Evolutionary conservation across 306 rosid species (phyloP).

Genomic region (Rosa chinensis): DNA sequence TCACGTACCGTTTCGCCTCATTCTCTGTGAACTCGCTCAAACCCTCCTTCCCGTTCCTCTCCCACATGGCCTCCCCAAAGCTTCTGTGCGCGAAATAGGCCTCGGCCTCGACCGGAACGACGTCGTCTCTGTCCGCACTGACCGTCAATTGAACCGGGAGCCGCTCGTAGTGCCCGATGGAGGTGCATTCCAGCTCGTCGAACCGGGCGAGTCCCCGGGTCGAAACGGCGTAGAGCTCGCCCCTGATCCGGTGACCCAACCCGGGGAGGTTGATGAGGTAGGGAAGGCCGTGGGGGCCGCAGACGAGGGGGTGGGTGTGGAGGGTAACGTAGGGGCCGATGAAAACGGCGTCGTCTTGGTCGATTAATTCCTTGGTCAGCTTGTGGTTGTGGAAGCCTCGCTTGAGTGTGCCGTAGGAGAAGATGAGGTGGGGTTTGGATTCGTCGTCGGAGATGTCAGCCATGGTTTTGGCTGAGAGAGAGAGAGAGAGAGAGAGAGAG

Average conservation of each 20-base stretch:
- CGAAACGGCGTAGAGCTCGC: constrained; percentile 61
- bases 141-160: constrained; percentile 24
- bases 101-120: constrained; percentile 37
- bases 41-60: constrained; percentile 39
- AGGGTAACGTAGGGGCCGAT: constrained; percentile 34
- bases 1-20: constrained; percentile 35
- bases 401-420: constrained; percentile 69
- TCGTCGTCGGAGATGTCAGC: neutral
- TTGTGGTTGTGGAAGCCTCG: constrained; percentile 53
- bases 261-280: constrained; percentile 66
- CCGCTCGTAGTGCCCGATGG: constrained; percentile 52
- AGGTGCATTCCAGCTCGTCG: constrained; percentile 58
- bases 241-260: constrained; percentile 43
- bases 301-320: constrained; percentile 44
- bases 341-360: constrained; percentile 44
- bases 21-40: constrained; percentile 29
- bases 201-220: constrained; percentile 39
- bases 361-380: constrained; percentile 41
- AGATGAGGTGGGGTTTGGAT: constrained; percentile 33
- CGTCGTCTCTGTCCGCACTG: neutral
- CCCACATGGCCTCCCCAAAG: constrained; percentile 53
- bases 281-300: constrained; percentile 66
- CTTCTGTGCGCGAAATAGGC: constrained; percentile 53
- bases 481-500: neutral
- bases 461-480: neutral